Evolutionary conservation across 257 asterid species (phyloP), one percentile per base, ranked within the genome.

Genomic region (Solanum medicagineum): DNA sequence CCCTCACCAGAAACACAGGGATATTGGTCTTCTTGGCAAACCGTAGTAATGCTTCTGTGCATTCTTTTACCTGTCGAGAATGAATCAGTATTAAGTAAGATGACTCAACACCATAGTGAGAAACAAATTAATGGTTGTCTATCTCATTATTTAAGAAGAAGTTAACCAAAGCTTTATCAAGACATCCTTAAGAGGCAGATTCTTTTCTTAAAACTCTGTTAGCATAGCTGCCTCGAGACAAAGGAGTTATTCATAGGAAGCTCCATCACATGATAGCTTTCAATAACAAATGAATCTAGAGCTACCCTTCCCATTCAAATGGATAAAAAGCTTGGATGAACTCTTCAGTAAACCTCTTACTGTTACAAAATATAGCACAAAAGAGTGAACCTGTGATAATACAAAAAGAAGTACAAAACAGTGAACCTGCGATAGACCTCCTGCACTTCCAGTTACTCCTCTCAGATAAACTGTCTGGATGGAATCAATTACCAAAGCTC

Each of bases 11-110:
- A 92, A 96, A 89, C 82, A 96, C 89, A 13, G 98, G 94, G 74
- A 94, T 92, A 87, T 90, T 94, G 60, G 98, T 92, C 92, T 85
- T 93, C 94, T 96, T 96, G 85, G 98, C 97, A 89, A 93, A 96
- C 54, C 94, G 95, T 85, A 95, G 96, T 81, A 96, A 90, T 66
- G 98, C 97, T 68, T 97, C 92, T 15, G 98, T 95, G 93, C 98
- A 95, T 88, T 96, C 98, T 91, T 91, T 96, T 85, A 96, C 98
- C 99, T 96, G 94, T 56, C 88, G 87, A 57, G 36, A 53, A 69
- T 69, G 83, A 79, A 53, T 53, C 65, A 53, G 49, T 20, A 20
- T 53, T 26, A 26, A 51, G 29, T 26, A 17, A 51, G 65, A 79
- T 53, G 29, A 79, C 29, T 53, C 65, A 53, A 10, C 65, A 79